Evolutionary conservation across 108 stramenopile species (phyloP).

Genomic region (Hondaea fermentalgiana): DNA sequence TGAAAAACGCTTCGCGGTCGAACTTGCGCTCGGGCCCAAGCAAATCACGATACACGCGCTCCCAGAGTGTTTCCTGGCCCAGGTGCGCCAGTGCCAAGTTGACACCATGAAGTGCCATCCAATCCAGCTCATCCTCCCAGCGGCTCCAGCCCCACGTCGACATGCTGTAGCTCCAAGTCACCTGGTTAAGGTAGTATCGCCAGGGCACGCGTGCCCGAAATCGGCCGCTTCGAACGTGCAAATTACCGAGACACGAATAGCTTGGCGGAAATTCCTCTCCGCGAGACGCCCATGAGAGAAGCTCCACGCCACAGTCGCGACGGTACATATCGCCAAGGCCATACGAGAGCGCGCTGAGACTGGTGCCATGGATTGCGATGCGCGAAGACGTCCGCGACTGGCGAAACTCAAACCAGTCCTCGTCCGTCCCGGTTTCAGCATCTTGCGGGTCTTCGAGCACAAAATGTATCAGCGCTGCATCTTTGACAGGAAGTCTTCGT

Average conservation of each 20-base stretch:
- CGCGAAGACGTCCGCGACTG: background rate
- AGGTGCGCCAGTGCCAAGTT: constrained; percentile 43
- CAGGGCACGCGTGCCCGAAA: background rate
- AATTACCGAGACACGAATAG: background rate
- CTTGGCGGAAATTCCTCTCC: background rate
- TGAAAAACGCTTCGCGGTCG: background rate
- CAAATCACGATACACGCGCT: background rate
- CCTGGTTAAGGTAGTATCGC: constrained; percentile 44
- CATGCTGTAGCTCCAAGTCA: constrained; percentile 43
- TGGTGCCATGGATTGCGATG: background rate
- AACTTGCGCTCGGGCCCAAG: background rate
- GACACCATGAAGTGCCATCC: constrained; percentile 45
- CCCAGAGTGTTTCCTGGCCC: constrained; percentile 51
- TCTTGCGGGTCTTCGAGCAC: background rate
- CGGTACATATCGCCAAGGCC: background rate
- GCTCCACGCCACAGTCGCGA: background rate
- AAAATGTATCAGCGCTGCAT: background rate
- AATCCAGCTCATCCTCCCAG: constrained; percentile 49
- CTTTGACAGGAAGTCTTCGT: background rate
- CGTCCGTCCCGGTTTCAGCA: background rate
- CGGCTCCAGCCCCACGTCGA: constrained; percentile 41
- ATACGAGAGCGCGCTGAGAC: background rate
- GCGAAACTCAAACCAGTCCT: background rate
- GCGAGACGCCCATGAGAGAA: background rate
- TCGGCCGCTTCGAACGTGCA: background rate